Conservation (phyloP, 768 basidiomycete genomes). For the Strobilomyces echinocephalus region DNA sequence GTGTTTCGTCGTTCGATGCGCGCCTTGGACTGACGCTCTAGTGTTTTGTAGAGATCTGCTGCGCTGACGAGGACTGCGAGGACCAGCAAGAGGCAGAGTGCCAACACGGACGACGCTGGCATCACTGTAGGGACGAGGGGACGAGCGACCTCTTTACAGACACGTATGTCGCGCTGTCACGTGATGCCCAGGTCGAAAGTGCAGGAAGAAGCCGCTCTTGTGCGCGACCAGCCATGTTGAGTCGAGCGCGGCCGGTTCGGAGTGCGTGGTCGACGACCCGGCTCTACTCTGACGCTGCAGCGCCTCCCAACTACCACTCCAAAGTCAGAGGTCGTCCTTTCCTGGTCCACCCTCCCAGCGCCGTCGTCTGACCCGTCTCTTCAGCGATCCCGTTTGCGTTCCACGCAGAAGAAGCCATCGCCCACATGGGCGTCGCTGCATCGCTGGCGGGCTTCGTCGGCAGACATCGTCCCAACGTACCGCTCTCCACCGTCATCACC, state of each 20-base stretch:
- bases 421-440: constrained; percentile 32
- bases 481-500: constrained; percentile 21
- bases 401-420: constrained; percentile 42
- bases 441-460: constrained; percentile 29
- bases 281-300: constrained; percentile 16
- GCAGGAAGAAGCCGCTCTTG: background rate
- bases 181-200: constrained; percentile 11
- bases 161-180: constrained; percentile 30
- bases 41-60: constrained; percentile 74
- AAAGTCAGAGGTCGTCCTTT: constrained; percentile 38
- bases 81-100: constrained; percentile 28
- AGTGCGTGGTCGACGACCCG: background rate
- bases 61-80: constrained; percentile 38
- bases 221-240: constrained; percentile 12
- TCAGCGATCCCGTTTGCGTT: constrained; percentile 51
- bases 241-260: constrained; percentile 6
- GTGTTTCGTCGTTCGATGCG: constrained; percentile 18
- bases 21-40: constrained; percentile 64
- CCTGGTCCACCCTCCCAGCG: background rate
- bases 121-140: constrained; percentile 15
- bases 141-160: background rate
- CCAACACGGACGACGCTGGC: constrained; percentile 24
- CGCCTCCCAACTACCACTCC: constrained; percentile 23
- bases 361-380: constrained; percentile 7
- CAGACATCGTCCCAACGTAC: constrained; percentile 9